Conservation (phyloP, 441 rosid genomes). For the Metrosideros polymorpha region DNA sequence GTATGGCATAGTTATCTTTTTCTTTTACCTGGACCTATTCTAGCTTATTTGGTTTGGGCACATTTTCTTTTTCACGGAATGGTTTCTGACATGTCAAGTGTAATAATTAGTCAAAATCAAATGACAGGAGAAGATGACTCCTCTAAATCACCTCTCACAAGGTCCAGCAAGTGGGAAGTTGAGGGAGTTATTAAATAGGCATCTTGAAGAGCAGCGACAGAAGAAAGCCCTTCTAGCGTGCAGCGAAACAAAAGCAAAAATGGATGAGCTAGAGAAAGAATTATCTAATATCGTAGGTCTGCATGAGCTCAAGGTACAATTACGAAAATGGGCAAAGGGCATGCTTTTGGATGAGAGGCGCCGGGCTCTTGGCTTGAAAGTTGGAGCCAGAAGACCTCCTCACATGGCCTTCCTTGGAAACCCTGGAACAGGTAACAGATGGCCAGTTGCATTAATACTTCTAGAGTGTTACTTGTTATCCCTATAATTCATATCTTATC, state of each 20-base stretch:
- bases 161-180: conserved; percentile 74
- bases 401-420: conserved; percentile 99
- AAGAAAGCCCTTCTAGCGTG: conserved; percentile 75
- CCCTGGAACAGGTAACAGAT: conserved; percentile 78
- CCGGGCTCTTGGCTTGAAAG: conserved; percentile 78
- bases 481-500: background rate
- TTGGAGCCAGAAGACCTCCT: conserved; percentile 80
- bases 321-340: conserved; percentile 94
- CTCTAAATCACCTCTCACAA: conserved; percentile 66
- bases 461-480: background rate
- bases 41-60: background rate
- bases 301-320: conserved; percentile 74
- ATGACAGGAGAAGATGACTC: conserved; percentile 88
- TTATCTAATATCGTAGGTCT: conserved; percentile 61
- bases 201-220: conserved; percentile 75
- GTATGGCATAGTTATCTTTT: conserved; percentile 20
- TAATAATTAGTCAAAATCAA: background rate
- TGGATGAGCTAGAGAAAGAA: conserved; percentile 83
- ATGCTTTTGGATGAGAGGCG: conserved; percentile 98
- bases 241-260: conserved; percentile 70
- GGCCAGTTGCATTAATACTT: background rate
- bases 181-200: conserved; percentile 41
- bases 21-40: background rate
- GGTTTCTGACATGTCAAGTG: background rate
- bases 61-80: background rate